Conservation (phyloP, 2,329 filamentous ascomycete genomes). For the Trichoderma hamatum region DNA sequence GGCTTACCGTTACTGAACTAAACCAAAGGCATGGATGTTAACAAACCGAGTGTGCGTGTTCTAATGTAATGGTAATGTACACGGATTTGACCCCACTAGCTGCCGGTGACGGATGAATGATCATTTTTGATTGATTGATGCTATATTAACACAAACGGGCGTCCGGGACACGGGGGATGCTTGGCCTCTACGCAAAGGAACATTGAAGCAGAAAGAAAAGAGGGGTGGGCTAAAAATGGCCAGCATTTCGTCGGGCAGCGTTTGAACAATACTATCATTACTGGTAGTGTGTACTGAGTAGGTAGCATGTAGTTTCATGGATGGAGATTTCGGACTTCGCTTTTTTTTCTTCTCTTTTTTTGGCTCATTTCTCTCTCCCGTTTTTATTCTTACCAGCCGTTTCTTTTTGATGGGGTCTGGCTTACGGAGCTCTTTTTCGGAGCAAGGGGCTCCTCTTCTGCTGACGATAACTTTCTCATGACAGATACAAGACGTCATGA, state of each 20-base stretch:
- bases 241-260: constrained; percentile 11
- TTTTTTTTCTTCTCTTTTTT: neutral
- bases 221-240: neutral
- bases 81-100: constrained; percentile 4
- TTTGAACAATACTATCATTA: neutral
- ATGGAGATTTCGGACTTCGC: neutral
- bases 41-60: constrained; percentile 11
- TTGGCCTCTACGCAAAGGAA: neutral
- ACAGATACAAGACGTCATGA: constrained; percentile 17
- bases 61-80: neutral
- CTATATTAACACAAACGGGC: constrained; percentile 21
- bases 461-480: constrained; percentile 13
- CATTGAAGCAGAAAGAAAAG: neutral
- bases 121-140: constrained; percentile 10
- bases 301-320: constrained; percentile 10
- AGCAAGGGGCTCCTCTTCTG: constrained; percentile 8
- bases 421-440: neutral
- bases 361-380: neutral
- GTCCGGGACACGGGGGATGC: constrained; percentile 1
- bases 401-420: neutral
- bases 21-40: constrained; percentile 4
- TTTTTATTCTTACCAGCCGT: neutral
- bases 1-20: neutral
- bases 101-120: constrained; percentile 21
- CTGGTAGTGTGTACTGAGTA: too few relatives aligned